Percentiles rank a stretch among this genome's conserved stretches.
phyloP scores from a whole-genome alignment of 2,329 filamentous ascomycete species.

The Aspergillus glaucus region DNA sequence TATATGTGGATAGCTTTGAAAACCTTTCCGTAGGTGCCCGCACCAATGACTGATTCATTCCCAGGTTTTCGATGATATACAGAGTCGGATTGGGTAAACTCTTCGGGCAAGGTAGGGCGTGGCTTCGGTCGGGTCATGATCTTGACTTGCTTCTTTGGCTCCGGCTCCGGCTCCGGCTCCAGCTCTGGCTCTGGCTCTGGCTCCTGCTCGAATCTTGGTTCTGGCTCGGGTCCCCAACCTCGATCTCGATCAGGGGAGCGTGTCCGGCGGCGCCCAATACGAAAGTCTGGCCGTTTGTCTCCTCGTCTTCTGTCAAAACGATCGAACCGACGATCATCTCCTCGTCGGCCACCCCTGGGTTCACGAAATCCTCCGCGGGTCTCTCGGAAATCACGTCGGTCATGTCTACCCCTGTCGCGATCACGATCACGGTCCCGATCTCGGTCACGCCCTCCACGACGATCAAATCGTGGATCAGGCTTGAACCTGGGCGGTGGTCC shows the following conservation, averaged over 20 bases:
- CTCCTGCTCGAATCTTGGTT: neutral
- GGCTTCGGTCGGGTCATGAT: conserved; percentile 65
- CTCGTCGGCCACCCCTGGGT: conserved; percentile 21
- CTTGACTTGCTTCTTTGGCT: conserved; percentile 57
- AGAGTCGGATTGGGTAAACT: conserved; percentile 73
- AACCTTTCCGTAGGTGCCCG: conserved; percentile 94
- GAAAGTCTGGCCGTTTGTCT: conserved; percentile 25
- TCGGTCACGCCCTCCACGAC: conserved; percentile 34
- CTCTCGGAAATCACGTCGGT: conserved; percentile 30
- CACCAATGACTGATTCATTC: conserved; percentile 95
- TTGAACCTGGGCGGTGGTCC: conserved; percentile 34
- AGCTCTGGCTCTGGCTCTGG: conserved; percentile 19
- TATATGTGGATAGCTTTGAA: conserved; percentile 78
- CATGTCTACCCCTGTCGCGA: conserved; percentile 24
- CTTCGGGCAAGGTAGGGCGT: conserved; percentile 62
- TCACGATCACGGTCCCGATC: conserved; percentile 24
- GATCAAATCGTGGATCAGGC: conserved; percentile 36
- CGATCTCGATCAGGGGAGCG: conserved; percentile 38
- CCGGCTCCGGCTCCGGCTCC: conserved; percentile 1
- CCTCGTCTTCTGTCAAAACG: conserved; percentile 34
- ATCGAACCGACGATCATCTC: conserved; percentile 38
- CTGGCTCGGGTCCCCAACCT: conserved; percentile 43
- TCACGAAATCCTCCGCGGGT: conserved; percentile 23
- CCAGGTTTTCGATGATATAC: conserved; percentile 93
- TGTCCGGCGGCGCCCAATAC: conserved; percentile 44